Evolutionary conservation across 192 early-diverging fungal species (phyloP), one percentile per base, ranked within the genome.

Genomic region (Coemansia sp.): DNA sequence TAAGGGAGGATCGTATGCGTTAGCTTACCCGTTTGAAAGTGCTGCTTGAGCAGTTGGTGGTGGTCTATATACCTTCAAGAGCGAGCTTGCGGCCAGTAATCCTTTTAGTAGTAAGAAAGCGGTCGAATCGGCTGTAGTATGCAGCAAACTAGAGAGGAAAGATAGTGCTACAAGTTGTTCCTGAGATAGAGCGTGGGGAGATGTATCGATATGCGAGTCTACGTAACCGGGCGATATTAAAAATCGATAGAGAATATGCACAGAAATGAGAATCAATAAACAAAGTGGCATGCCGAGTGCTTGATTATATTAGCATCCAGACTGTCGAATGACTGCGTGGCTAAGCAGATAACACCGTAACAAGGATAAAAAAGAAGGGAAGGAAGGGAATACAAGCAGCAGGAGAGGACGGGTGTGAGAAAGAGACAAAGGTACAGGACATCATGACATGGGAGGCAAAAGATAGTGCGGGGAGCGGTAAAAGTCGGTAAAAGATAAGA

Each of bases 211-310:
- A 51, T 51, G 48, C 48, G 23, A 26, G 48, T 51, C 48, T 51
- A 51, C 48, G 48, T 51, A 26, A 26, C 48, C 48, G 48, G 24
- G 48, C 48, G 48, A 3, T 51, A 51, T 51, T 51, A 51, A 51
- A 51, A 26, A 51, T 26, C 20, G 18, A 26, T 51, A 28, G 48
- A 51, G 48, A 51, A 51, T 51, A 51, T 51, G 48, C 48, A 26
- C 24, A 51, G 48, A 51, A 13, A 51, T 26, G 24, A 50, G 24
- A 5, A 23, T 50, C 48, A 50, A 26, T 50, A 50, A 50, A 50
- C 48, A 50, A 50, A 23, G 48, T 13, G 20, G 48, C 48, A 50
- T 50, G 1, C 48, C 48, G 24, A 50, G 48, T 50, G 23, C 48
- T 50, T 26, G 48, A 14, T 50, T 50, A 50, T 50, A 50, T 50